A percentile compares a stretch with the other conserved stretches of the same genome.
Conservation (phyloP, 78 protist genomes). For the Dictyostelium intermedium region DNA sequence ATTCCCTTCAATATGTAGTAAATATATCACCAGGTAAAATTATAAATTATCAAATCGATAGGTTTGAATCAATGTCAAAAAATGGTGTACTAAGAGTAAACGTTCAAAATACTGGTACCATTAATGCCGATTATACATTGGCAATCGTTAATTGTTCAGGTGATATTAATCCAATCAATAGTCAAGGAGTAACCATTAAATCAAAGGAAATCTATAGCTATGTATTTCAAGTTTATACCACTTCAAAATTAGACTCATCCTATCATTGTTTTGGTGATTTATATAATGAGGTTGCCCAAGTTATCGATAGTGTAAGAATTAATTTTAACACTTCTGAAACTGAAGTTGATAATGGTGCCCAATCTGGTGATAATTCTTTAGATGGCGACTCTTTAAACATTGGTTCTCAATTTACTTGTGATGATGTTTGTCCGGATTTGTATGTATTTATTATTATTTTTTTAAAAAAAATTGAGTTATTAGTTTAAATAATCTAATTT, state of each 20-base stretch:
- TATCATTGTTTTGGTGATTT: slow-evolving; percentile 12
- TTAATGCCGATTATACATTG: neutral
- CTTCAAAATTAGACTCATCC: neutral
- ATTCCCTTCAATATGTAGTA: neutral
- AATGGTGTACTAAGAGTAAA: neutral
- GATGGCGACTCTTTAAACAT: neutral
- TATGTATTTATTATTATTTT: neutral
- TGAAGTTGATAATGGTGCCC: neutral
- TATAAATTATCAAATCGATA: neutral
- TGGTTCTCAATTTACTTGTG: slow-evolving; percentile 12
- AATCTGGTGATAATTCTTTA: neutral
- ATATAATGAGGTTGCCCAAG: neutral
- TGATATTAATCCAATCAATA: neutral
- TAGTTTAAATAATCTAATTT: no score
- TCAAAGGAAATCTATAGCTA: neutral
- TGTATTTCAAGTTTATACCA: slow-evolving; percentile 15
- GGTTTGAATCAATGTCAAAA: slow-evolving; percentile 9
- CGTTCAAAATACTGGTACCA: slow-evolving; percentile 7
- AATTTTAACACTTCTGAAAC: slow-evolving; percentile 22
- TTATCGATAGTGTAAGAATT: neutral
- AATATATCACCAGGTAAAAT: slow-evolving; percentile 15
- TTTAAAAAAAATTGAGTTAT: no score
- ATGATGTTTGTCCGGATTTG: slow-evolving; percentile 30
- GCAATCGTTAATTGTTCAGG: neutral
- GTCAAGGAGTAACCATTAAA: neutral